These are phyloP conservation scores for Diplodia sapinea DNA, from an alignment of 2,329 filamentous ascomycete genomes.

Conservation along the genomic window DNA sequence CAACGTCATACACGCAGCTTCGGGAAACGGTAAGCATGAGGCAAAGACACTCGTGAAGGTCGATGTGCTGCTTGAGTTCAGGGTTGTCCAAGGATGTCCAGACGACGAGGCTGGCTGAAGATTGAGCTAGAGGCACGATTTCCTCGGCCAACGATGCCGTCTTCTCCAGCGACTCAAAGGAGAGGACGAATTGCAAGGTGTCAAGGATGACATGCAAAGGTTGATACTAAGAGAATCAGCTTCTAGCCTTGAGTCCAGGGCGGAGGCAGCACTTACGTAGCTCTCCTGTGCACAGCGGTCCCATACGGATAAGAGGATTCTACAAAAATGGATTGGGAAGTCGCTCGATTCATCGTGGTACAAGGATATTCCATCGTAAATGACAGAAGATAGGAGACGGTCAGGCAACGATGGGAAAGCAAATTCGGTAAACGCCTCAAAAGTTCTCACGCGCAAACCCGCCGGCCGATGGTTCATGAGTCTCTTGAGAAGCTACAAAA, in stretches of 20 bases:
- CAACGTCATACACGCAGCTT: conserved; percentile 56
- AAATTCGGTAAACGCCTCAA: conserved; percentile 71
- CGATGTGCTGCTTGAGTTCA: conserved; percentile 61
- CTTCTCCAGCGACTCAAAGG: conserved; percentile 64
- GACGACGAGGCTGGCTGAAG: neutral
- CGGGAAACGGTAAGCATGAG: conserved; percentile 69
- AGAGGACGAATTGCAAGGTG: conserved; percentile 67
- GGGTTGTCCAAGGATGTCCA: conserved; percentile 18
- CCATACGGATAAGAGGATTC: conserved; percentile 71
- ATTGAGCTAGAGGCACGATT: conserved; percentile 55
- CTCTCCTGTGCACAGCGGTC: conserved; percentile 68
- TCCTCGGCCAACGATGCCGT: conserved; percentile 65
- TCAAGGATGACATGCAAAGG: conserved; percentile 71
- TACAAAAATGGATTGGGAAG: conserved; percentile 68
- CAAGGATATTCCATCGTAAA: conserved; percentile 70
- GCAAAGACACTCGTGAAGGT: conserved; percentile 67
- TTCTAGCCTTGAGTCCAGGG: conserved; percentile 7
- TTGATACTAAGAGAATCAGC: conserved; percentile 53
- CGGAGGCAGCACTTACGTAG: conserved; percentile 43
- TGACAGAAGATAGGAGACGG: conserved; percentile 68
- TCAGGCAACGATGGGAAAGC: conserved; percentile 67
- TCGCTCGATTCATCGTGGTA: conserved; percentile 55
- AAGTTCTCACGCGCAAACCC: conserved; percentile 63
- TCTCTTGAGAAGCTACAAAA: conserved; percentile 59
- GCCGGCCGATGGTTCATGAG: conserved; percentile 67